Percentiles rank a stretch among this genome's conserved stretches.
Conservation (phyloP, 2,329 filamentous ascomycete genomes). For the Fusarium begoniae region DNA sequence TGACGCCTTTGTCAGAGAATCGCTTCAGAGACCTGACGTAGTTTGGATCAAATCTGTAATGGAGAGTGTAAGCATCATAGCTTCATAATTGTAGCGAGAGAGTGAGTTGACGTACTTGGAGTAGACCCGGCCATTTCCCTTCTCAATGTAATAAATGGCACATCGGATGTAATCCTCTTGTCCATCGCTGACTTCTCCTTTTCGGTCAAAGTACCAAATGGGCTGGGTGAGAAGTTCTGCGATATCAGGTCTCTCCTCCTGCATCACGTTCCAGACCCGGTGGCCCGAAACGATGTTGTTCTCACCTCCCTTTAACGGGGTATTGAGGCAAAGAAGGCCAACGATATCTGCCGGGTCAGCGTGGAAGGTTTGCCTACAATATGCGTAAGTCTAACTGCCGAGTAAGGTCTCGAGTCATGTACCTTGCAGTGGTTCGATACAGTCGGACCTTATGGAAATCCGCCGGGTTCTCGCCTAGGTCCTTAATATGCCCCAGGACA, state of each 20-base stretch:
- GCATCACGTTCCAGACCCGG: slow-evolving; percentile 81
- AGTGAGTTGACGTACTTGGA: slow-evolving; percentile 60
- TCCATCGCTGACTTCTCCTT: slow-evolving; percentile 80
- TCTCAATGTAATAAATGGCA: slow-evolving; percentile 79
- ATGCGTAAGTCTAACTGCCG: neutral
- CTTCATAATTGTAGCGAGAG: no score
- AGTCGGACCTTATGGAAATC: slow-evolving; percentile 87
- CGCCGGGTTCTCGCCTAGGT: slow-evolving; percentile 77
- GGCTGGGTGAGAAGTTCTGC: slow-evolving; percentile 78
- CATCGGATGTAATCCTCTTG: slow-evolving; percentile 79
- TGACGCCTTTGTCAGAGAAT: slow-evolving; percentile 16
- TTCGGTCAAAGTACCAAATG: slow-evolving; percentile 92
- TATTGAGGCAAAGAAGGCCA: slow-evolving; percentile 81
- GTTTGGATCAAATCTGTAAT: slow-evolving; percentile 73
- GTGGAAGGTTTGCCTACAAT: slow-evolving; percentile 66
- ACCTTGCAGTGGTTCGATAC: slow-evolving; percentile 72
- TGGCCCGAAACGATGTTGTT: slow-evolving; percentile 82
- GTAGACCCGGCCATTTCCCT: slow-evolving; percentile 54
- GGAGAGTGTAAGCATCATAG: no score
- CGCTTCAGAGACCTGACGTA: slow-evolving; percentile 61
- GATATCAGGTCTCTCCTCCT: slow-evolving; percentile 80
- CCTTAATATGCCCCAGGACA: slow-evolving; percentile 87
- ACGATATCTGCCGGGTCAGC: slow-evolving; percentile 85
- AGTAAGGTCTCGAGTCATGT: neutral
- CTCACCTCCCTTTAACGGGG: slow-evolving; percentile 82